phyloP scores from a whole-genome alignment of 805 yeast genomes.

The Pichia sporocuriosa region DNA sequence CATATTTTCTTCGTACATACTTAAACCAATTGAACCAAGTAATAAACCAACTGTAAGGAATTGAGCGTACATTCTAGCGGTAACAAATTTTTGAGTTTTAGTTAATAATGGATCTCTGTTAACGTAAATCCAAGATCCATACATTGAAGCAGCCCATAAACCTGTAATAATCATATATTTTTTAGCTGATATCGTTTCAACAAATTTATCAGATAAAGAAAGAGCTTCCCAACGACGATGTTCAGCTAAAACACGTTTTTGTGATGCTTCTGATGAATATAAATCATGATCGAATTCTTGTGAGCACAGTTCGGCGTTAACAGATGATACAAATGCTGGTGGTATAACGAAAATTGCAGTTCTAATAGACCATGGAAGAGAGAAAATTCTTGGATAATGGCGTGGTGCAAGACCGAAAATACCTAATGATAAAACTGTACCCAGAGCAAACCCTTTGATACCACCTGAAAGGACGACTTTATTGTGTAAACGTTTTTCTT shows the following conservation, averaged over 20 bases:
- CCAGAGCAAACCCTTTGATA: constrained; percentile 29
- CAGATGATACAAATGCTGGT: constrained; percentile 52
- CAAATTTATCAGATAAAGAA: constrained; percentile 41
- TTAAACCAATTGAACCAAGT: constrained; percentile 60
- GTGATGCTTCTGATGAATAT: constrained; percentile 45
- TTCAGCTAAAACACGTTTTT: constrained; percentile 38
- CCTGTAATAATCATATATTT: constrained; percentile 64
- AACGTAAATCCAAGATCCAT: constrained; percentile 69
- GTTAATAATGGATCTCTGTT: constrained; percentile 72
- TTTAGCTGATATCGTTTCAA: constrained; percentile 44
- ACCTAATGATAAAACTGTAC: constrained; percentile 50
- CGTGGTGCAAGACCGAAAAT: constrained; percentile 45
- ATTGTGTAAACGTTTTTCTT: constrained; percentile 17
- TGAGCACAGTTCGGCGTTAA: constrained; percentile 68
- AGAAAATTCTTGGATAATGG: constrained; percentile 37
- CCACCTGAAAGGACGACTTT: constrained; percentile 13
- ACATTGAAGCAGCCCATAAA: constrained; percentile 76
- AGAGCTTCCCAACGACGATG: constrained; percentile 45
- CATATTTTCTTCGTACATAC: constrained; percentile 54
- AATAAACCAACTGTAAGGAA: constrained; percentile 67
- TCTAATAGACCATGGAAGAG: constrained; percentile 48
- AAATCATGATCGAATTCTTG: constrained; percentile 52
- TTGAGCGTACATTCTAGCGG: constrained; percentile 89
- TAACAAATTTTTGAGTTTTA: constrained; percentile 72
- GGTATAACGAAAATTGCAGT: constrained; percentile 68